These are phyloP conservation scores for Excoecaria cochinchinensis DNA, from an alignment of 345 rosid species.

Conservation along the genomic window DNA sequence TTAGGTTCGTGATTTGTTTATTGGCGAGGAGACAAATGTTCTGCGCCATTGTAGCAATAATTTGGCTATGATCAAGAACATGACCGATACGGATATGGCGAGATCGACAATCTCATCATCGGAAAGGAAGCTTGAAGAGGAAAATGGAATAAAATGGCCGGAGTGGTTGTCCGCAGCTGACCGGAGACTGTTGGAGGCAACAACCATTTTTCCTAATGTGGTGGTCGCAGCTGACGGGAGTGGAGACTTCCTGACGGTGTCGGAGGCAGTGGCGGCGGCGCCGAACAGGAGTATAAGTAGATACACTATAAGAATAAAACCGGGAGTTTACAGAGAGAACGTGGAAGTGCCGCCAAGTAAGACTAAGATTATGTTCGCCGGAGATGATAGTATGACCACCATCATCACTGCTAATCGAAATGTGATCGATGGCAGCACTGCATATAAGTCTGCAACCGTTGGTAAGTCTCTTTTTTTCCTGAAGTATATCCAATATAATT, in stretches of 20 bases:
- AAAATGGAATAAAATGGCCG: constrained; percentile 16
- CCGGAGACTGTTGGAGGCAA: constrained; percentile 24
- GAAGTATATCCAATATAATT: too few species aligned
- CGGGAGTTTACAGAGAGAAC: constrained; percentile 25
- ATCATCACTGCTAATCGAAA: constrained; percentile 21
- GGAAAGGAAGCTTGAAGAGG: constrained; percentile 19
- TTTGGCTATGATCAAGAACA: constrained; percentile 35
- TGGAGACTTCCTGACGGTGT: constrained; percentile 24
- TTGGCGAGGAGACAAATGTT: constrained; percentile 18
- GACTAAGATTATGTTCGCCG: constrained; percentile 26
- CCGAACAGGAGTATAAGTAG: constrained; percentile 12
- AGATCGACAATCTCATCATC: constrained; percentile 9
- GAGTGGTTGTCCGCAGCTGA: constrained; percentile 25
- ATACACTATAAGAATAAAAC: constrained; percentile 25
- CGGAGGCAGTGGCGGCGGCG: constrained; percentile 26
- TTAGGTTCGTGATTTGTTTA: constrained; percentile 13
- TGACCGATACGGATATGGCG: constrained; percentile 39
- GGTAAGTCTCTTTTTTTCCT: constrained; percentile 10
- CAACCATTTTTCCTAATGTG: constrained; percentile 16
- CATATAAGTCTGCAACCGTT: constrained; percentile 29
- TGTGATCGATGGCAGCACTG: constrained; percentile 27
- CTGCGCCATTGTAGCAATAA: constrained; percentile 32
- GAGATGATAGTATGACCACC: constrained; percentile 20
- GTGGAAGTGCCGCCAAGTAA: constrained; percentile 20
- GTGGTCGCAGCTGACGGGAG: constrained; percentile 33